Evolutionary conservation across 208 protist genomes (phyloP), one percentile per base, ranked within the genome.

Genomic region (Trypanosoma brucei): DNA sequence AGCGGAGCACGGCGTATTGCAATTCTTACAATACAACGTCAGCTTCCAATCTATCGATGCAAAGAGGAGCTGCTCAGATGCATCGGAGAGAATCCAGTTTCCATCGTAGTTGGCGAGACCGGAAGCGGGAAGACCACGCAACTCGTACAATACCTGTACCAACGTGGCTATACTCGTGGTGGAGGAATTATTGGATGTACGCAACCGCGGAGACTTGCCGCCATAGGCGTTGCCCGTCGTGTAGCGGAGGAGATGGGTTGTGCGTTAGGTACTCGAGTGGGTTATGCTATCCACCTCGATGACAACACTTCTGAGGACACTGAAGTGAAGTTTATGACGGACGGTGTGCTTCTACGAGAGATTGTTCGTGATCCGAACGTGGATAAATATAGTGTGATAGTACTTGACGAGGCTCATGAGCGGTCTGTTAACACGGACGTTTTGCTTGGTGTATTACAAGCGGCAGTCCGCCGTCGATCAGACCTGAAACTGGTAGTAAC

Each of bases 401-500:
- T 99, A 39, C 83, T 99, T 3, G 99, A 99, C 84, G 99, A 99
- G 80, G 98, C 98, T 14, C 98, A 99, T 84, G 98, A 99, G 72
- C 78, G 91, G 1, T 91, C 81, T 11, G 73, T 96, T 6, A 79
- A 98, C 74, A 99, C 98, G 8, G 98, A 99, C 70, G 94, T 99
- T 22, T 78, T 99, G 30, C 98, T 99, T 80, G 97, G 97, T 9
- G 83, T 99, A 42, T 75, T 99, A 40, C 92, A 96, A 65, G 86
- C 85, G 8, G 86, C 95, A 3, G 68, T 97, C 34, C 76, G 78
- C 22, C 76, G 75, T 14, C 70, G 82, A 2, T 64, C 82, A 0
- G 98, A 99, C 65, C 66, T 99, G 4, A 99, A 99, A 78, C 76
- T 99, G 1, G 98, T 99, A 55, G 96, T 99, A 2, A 99, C 98